Base-by-base conservation (phyloP, 148 eudicot species). In the Fagopyrum homotropicum region DNA sequence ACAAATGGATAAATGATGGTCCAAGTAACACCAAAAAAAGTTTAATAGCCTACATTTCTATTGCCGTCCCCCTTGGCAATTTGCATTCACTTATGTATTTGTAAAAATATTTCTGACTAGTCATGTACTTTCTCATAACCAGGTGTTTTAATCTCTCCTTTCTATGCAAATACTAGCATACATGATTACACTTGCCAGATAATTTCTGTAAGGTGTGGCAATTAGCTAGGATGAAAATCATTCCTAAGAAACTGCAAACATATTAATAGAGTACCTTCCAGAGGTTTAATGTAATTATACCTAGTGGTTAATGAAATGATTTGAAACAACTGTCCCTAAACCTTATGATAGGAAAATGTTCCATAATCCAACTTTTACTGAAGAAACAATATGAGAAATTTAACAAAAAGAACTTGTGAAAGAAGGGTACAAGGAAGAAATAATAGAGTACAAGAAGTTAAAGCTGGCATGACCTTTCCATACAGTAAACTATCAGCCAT, bases 401-500 rank as follows among this genome's bases (percentile, higher is more conserved):
- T 64, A 4, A 14, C 14, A 45, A 1, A 29, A 35, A 40, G n/a
- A 40, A 40, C 14, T 40, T 17, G 35, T 12, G 46, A 64, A 64
- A 64, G 46, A 64, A 64, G 46, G 19, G 46, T 35, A 61, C 44
- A 61, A 61, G 69, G 44, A 3, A 61, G 69, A 30, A 61, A 43
- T 74, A 47, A 73, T 7, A 7, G 49, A 81, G 68, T 14, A 57
- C 64, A 80, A 57, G 16, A 72, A 46, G 56, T 47, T 72, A 47
- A 14, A 22, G 69, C 68, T 11, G 46, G 57, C 52, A 72, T 51
- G 29, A 92, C 99, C 99, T 95, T 92, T 14, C 90, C 97, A 30
- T 78, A 95, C 69, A 95, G 81, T 72, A 95, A 77, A 57, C 84
- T 77, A 77, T 95, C 91, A 71, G 90, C 86, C 64, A 87, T 78